phyloP scores from a whole-genome alignment of 2,329 filamentous ascomycete species.

The Fusarium sp. region DNA sequence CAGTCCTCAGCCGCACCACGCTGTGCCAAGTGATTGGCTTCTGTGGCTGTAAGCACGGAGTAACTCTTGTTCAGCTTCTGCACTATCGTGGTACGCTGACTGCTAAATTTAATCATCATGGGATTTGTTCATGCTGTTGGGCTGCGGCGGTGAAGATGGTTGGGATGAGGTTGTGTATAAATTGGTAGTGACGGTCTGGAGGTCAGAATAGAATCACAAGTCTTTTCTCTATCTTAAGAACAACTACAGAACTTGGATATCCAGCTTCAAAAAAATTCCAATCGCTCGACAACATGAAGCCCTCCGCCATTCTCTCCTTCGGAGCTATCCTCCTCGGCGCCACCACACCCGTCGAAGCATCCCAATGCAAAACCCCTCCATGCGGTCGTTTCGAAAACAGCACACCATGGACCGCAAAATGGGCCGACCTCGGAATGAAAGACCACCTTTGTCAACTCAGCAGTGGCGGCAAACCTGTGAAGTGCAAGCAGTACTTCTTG shows the following conservation, averaged over 20 bases:
- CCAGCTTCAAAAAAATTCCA: too few relatives aligned
- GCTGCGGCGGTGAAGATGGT: background rate
- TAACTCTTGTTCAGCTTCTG: background rate
- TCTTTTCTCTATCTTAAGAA: rapidly evolving
- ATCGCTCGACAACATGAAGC: too few relatives aligned
- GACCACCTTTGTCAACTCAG: background rate
- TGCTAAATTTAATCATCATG: background rate
- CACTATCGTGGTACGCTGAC: background rate
- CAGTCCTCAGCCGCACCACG: background rate
- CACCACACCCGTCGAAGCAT: background rate
- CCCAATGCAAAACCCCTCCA: background rate
- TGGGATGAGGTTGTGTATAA: background rate
- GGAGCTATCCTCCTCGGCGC: background rate
- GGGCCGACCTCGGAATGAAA: background rate
- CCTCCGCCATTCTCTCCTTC: background rate
- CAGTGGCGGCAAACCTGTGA: background rate
- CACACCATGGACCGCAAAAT: background rate
- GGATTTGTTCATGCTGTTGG: background rate
- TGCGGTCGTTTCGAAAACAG: constrained; percentile 10
- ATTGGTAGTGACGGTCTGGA: background rate
- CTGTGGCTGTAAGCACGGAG: background rate
- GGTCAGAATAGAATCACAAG: rapidly evolving
- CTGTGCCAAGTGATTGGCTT: background rate
- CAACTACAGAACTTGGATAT: too few relatives aligned
- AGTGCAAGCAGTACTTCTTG: background rate